Evolutionary conservation across 2,329 filamentous ascomycete genomes (phyloP).

Genomic region (Diplodia intermedia): DNA sequence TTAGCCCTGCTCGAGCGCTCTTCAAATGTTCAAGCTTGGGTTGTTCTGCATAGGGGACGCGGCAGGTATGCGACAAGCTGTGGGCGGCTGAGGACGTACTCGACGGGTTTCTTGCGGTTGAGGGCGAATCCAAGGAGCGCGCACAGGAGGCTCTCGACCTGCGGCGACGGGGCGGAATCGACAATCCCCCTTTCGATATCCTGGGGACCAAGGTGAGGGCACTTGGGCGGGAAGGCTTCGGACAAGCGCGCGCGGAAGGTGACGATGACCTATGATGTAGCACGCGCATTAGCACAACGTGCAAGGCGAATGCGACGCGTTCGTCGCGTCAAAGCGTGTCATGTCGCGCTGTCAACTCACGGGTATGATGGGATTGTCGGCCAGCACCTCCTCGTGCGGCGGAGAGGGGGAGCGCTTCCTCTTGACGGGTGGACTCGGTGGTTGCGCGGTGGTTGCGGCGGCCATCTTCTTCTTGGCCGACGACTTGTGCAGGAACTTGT

Average conservation of each 20-base stretch:
- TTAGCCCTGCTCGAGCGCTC: conserved; percentile 39
- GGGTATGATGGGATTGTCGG: conserved; percentile 90
- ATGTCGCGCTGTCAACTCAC: conserved; percentile 66
- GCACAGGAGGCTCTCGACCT: conserved; percentile 87
- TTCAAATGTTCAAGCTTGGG: background rate
- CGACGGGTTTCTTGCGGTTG: conserved; percentile 98
- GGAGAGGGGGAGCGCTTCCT: conserved; percentile 86
- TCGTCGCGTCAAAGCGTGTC: conserved; percentile 45
- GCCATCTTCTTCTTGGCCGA: conserved; percentile 43
- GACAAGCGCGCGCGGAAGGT: conserved; percentile 96
- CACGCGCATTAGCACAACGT: conserved; percentile 40
- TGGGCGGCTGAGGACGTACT: conserved; percentile 68
- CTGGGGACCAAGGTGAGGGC: conserved; percentile 90
- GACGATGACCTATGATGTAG: conserved; percentile 79
- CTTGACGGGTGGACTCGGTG: conserved; percentile 57
- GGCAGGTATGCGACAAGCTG: background rate
- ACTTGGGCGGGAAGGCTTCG: conserved; percentile 85
- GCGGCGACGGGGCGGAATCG: conserved; percentile 78
- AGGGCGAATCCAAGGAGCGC: conserved; percentile 85
- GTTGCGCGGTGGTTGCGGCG: conserved; percentile 49
- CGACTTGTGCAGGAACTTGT: conserved; percentile 39
- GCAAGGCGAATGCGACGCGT: conserved; percentile 28
- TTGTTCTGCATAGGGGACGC: background rate
- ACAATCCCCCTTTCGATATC: conserved; percentile 89
- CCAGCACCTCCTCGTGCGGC: conserved; percentile 85